Percentiles rank a stretch among this genome's conserved stretches.
Evolutionary conservation across 768 basidiomycete species (phyloP).

Genomic region (Suillus lakei): DNA sequence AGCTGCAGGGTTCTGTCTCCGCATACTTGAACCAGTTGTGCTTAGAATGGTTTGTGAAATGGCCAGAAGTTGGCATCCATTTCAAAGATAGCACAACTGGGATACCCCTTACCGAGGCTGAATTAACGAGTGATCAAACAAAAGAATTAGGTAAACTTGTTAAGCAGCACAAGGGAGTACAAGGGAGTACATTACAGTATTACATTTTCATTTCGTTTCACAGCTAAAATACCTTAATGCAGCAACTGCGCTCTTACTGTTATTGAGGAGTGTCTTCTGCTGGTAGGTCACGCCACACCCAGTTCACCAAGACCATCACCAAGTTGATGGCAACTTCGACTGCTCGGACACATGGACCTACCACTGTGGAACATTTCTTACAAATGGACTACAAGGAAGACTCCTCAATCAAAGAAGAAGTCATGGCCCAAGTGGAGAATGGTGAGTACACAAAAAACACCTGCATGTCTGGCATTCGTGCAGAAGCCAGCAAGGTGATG

Average conservation of each 20-base stretch:
- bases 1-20: background rate
- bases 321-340: slow-evolving; percentile 4
- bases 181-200: background rate
- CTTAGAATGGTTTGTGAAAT: background rate
- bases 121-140: background rate
- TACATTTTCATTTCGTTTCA: background rate
- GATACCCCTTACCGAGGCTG: background rate
- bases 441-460: background rate
- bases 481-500: background rate
- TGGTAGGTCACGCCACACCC: background rate
- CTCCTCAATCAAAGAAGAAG: background rate
- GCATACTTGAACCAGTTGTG: background rate
- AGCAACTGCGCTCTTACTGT: background rate
- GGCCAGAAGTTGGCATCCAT: background rate
- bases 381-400: background rate
- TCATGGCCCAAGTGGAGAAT: background rate
- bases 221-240: background rate
- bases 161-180: background rate
- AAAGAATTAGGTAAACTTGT: background rate
- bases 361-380: slow-evolving; percentile 1
- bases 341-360: background rate
- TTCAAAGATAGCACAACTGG: background rate
- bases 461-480: background rate
- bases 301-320: slow-evolving; percentile 2
- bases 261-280: background rate